phyloP scores from a whole-genome alignment of 371 early-diverging fungal species.

The Mortierella polycephala region DNA sequence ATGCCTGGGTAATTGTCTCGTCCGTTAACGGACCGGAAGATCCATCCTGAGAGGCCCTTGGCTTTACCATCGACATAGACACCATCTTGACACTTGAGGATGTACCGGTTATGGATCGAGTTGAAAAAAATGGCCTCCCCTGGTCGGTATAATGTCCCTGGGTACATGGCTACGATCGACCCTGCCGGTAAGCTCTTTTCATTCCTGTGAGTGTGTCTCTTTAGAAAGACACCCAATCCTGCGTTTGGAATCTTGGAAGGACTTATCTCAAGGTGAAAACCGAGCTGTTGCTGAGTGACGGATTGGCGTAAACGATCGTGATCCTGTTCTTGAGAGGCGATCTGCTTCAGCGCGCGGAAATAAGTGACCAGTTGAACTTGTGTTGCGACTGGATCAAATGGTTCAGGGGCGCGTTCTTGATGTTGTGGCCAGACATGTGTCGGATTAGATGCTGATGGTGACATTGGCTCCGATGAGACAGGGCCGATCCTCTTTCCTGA shows the following conservation, averaged over 20 bases:
- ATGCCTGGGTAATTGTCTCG: constrained; percentile 70
- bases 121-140: constrained; percentile 64
- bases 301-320: constrained; percentile 9
- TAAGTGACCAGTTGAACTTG: constrained; percentile 14
- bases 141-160: constrained; percentile 63
- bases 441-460: background rate
- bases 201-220: background rate
- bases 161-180: constrained; percentile 41
- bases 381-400: constrained; percentile 25
- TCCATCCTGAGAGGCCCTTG: constrained; percentile 58
- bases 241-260: constrained; percentile 34
- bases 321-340: background rate
- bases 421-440: background rate
- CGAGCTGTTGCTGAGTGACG: constrained; percentile 13
- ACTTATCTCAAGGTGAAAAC: constrained; percentile 26
- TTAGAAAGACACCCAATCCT: constrained; percentile 31
- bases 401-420: no score
- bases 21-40: constrained; percentile 59
- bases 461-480: background rate
- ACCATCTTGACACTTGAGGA: constrained; percentile 66
- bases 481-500: background rate
- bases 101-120: constrained; percentile 64
- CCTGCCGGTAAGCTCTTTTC: constrained; percentile 9
- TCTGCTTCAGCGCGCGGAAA: constrained; percentile 26
- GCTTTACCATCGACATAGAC: constrained; percentile 66